These are phyloP conservation scores for Quercus parvula DNA, from an alignment of 306 rosid genomes.

Conservation along the genomic window DNA sequence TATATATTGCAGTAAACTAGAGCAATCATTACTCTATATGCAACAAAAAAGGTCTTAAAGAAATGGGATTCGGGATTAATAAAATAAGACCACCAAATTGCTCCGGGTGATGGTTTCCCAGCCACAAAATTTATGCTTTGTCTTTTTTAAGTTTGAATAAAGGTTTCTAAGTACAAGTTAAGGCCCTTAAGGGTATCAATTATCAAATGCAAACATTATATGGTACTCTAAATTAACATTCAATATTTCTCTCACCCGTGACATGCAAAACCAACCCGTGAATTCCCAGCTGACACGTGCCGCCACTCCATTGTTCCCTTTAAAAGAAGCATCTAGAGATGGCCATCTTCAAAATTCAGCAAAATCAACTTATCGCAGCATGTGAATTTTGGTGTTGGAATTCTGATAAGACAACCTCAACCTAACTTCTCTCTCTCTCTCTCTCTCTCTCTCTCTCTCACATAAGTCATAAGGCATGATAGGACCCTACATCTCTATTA, in stretches of 20 bases:
- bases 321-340: background rate
- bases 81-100: background rate
- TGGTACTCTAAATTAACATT: conserved; percentile 2
- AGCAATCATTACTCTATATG: background rate
- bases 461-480: background rate
- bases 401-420: background rate
- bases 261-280: conserved; percentile 57
- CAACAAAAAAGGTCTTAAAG: background rate
- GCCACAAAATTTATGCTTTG: conserved; percentile 18
- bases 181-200: background rate
- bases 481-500: background rate
- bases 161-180: background rate
- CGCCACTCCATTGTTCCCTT: conserved; percentile 13
- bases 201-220: background rate
- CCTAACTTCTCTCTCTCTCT: background rate
- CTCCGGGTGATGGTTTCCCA: background rate
- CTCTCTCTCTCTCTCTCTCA: background rate
- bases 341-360: conserved; percentile 19
- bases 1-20: background rate
- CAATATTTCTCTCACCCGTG: conserved; percentile 42
- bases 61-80: background rate
- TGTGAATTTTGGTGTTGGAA: conserved; percentile 49
- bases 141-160: conserved; percentile 1
- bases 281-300: conserved; percentile 43
- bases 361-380: conserved; percentile 39